Evolutionary conservation across 1,139 yeast species (phyloP).

Genomic region (Hyphopichia burtonii): DNA sequence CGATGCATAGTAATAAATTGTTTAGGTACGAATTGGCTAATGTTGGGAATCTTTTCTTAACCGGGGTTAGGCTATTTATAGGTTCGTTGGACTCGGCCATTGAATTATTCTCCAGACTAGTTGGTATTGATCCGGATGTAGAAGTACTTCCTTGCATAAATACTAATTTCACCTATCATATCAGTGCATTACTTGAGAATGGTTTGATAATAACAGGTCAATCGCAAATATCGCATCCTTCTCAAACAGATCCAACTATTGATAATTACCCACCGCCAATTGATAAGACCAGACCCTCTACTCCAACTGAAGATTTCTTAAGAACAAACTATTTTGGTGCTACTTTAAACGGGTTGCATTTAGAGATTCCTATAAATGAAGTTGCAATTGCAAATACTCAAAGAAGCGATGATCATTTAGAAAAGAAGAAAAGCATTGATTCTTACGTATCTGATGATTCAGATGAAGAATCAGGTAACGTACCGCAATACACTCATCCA

Average conservation of each 20-base stretch:
- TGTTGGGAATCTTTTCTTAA: constrained; percentile 78
- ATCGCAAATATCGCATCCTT: constrained; percentile 90
- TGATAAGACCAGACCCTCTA: constrained; percentile 34
- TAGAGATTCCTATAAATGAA: constrained; percentile 17
- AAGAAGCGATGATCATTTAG: neutral
- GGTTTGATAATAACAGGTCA: constrained; percentile 88
- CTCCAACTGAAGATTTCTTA: constrained; percentile 24
- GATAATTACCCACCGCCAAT: constrained; percentile 40
- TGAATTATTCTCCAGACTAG: constrained; percentile 67
- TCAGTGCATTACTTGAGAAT: constrained; percentile 70
- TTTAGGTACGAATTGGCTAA: constrained; percentile 78
- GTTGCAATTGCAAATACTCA: constrained; percentile 11
- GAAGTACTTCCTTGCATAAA: constrained; percentile 79
- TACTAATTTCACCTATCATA: constrained; percentile 83
- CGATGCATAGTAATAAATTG: constrained; percentile 41
- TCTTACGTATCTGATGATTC: constrained; percentile 19
- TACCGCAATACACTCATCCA: constrained; percentile 79
- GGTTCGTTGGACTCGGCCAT: constrained; percentile 86
- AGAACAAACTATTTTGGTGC: constrained; percentile 15
- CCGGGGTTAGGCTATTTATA: constrained; percentile 78
- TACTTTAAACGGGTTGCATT: constrained; percentile 10
- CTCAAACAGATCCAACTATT: constrained; percentile 15
- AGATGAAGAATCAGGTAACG: constrained; percentile 53
- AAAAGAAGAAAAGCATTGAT: constrained; percentile 1
- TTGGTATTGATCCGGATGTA: constrained; percentile 55